These are phyloP conservation scores for Agrostemma githago DNA, from an alignment of 148 eudicot genomes.

Conservation along the genomic window DNA sequence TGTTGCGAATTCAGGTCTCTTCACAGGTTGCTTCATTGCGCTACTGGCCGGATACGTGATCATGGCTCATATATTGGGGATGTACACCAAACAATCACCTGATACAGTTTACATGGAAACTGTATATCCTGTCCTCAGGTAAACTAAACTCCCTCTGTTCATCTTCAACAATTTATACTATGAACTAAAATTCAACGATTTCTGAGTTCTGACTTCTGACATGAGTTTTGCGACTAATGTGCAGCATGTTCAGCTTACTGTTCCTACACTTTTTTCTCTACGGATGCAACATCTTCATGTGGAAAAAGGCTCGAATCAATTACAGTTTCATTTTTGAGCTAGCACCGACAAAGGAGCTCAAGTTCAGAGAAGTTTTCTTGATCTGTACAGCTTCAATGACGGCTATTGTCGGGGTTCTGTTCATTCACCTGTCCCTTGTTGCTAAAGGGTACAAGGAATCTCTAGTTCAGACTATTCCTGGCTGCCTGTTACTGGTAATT, in stretches of 20 bases:
- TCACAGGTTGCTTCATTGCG: slow-evolving; percentile 83
- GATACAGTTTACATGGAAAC: slow-evolving; percentile 93
- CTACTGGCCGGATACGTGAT: slow-evolving; percentile 75
- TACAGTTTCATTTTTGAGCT: slow-evolving; percentile 89
- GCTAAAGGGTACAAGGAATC: slow-evolving; percentile 62
- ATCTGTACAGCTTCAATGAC: slow-evolving; percentile 83
- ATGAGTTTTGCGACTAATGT: slow-evolving; percentile 15
- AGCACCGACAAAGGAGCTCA: slow-evolving; percentile 65
- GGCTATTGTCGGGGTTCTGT: slow-evolving; percentile 68
- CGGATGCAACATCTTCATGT: slow-evolving; percentile 94
- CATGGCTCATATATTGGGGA: slow-evolving; percentile 79
- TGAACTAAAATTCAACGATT: background rate
- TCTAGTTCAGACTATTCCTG: slow-evolving; percentile 75
- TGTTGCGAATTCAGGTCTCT: slow-evolving; percentile 47
- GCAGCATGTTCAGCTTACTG: slow-evolving; percentile 88
- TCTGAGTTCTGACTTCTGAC: background rate
- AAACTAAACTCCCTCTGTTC: slow-evolving; percentile 38
- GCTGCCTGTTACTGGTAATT: slow-evolving; percentile 72
- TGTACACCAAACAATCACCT: slow-evolving; percentile 49
- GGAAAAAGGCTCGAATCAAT: slow-evolving; percentile 82
- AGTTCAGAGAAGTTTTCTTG: slow-evolving; percentile 88
- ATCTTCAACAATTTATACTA: background rate
- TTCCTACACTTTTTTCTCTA: slow-evolving; percentile 82
- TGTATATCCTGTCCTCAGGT: slow-evolving; percentile 90
- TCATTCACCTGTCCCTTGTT: slow-evolving; percentile 60